A percentile compares a stretch with the other conserved stretches of the same genome.
Conservation (phyloP, 2,329 filamentous ascomycete genomes). For the Talaromyces sp. region DNA sequence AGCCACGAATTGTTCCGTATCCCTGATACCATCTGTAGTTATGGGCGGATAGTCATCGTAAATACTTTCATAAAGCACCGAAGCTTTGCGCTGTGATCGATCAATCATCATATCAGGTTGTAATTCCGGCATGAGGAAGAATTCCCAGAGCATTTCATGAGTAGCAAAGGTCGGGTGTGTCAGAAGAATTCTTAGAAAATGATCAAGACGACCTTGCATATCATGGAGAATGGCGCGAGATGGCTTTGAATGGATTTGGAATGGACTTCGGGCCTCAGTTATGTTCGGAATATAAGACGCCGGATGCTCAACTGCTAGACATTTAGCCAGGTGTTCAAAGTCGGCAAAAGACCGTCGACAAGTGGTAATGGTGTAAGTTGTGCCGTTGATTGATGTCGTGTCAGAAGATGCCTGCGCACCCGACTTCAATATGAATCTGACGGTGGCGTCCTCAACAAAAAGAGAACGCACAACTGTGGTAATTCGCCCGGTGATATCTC, state of each 20-base stretch:
- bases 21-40: conserved; percentile 66
- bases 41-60: conserved; percentile 86
- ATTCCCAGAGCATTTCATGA: conserved; percentile 98
- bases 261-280: conserved; percentile 76
- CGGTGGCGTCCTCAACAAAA: conserved; percentile 94
- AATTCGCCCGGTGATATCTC: conserved; percentile 73
- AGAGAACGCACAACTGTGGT: conserved; percentile 93
- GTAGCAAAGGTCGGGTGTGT: conserved; percentile 89
- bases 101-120: conserved; percentile 87
- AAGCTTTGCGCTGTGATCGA: conserved; percentile 81
- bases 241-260: conserved; percentile 88
- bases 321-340: conserved; percentile 84
- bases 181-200: conserved; percentile 82
- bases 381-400: conserved; percentile 48
- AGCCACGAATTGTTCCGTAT: conserved; percentile 90
- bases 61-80: conserved; percentile 77
- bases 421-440: conserved; percentile 90
- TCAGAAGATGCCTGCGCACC: conserved; percentile 64
- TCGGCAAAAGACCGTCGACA: conserved; percentile 83
- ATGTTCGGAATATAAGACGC: conserved; percentile 90
- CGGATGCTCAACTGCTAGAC: conserved; percentile 84
- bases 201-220: conserved; percentile 80
- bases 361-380: conserved; percentile 80
- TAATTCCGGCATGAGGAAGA: conserved; percentile 93
- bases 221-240: conserved; percentile 84